Conservation (phyloP, 1,284 basidiomycete genomes). For the Pholiota adiposa region DNA sequence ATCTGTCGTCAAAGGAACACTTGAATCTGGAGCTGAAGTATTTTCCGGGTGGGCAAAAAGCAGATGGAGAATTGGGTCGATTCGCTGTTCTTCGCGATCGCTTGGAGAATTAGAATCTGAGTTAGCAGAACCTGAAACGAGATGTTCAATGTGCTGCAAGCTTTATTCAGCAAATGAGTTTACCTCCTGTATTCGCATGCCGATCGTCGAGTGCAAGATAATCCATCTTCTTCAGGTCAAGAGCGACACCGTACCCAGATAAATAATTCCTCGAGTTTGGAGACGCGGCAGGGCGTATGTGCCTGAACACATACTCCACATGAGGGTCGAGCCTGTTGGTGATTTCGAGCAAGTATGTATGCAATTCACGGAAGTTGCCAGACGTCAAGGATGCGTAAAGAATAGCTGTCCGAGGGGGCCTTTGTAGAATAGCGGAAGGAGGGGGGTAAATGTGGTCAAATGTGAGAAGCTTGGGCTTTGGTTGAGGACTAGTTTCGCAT, state of each 20-base stretch:
- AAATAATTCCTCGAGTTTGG: slow-evolving; percentile 50
- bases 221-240: slow-evolving; percentile 97
- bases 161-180: neutral
- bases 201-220: slow-evolving; percentile 94
- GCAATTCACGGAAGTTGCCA: slow-evolving; percentile 67
- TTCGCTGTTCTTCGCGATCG: slow-evolving; percentile 25
- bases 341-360: slow-evolving; percentile 62
- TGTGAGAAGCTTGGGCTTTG: slow-evolving; percentile 55
- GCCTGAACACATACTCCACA: slow-evolving; percentile 79
- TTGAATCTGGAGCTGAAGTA: slow-evolving; percentile 49
- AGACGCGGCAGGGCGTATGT: slow-evolving; percentile 48
- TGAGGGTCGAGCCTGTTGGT: slow-evolving; percentile 47
- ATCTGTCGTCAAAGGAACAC: slow-evolving; percentile 60
- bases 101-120: slow-evolving; percentile 16
- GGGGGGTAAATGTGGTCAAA: slow-evolving; percentile 74
- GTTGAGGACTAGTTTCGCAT: slow-evolving; percentile 24
- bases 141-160: neutral
- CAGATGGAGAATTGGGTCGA: slow-evolving; percentile 52
- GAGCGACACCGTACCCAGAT: slow-evolving; percentile 88
- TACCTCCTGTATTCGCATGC: slow-evolving; percentile 31
- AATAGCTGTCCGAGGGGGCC: slow-evolving; percentile 64
- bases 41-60: slow-evolving; percentile 62
- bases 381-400: slow-evolving; percentile 72
- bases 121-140: neutral
- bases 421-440: slow-evolving; percentile 40